Evolutionary conservation across 1,139 yeast genomes (phyloP).

Genomic region (Blastobotrys malaysiensis): DNA sequence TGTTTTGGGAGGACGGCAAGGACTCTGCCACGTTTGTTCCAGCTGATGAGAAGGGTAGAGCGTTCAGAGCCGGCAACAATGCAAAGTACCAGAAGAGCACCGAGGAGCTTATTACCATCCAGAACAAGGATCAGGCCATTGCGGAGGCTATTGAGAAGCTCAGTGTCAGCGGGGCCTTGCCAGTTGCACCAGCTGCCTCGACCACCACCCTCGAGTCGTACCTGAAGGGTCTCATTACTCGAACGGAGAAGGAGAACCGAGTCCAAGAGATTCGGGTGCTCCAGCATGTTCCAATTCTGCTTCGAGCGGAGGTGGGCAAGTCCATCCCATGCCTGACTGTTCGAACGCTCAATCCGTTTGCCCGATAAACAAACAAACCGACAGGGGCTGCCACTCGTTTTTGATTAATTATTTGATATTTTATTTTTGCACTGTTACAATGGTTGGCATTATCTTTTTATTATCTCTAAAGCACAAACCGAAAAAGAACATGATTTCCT

Average conservation of each 20-base stretch:
- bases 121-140: constrained; percentile 18
- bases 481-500: neutral
- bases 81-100: constrained; percentile 1
- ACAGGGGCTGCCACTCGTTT: neutral
- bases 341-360: constrained; percentile 88
- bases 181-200: neutral
- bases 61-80: constrained; percentile 25
- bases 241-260: constrained; percentile 52
- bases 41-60: constrained; percentile 52
- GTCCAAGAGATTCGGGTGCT: constrained; percentile 81
- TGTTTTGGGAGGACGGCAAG: constrained; percentile 87
- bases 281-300: constrained; percentile 72
- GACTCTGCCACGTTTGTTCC: constrained; percentile 92
- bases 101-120: constrained; percentile 4
- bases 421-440: neutral
- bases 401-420: neutral
- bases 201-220: constrained; percentile 27
- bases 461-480: neutral
- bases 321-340: constrained; percentile 86
- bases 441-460: neutral
- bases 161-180: constrained; percentile 8
- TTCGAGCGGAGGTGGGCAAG: constrained; percentile 92
- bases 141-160: constrained; percentile 10
- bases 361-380: constrained; percentile 23
- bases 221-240: constrained; percentile 49